Evolutionary conservation across 257 asterid genomes (phyloP).

Genomic region (Solanum paucissectum): DNA sequence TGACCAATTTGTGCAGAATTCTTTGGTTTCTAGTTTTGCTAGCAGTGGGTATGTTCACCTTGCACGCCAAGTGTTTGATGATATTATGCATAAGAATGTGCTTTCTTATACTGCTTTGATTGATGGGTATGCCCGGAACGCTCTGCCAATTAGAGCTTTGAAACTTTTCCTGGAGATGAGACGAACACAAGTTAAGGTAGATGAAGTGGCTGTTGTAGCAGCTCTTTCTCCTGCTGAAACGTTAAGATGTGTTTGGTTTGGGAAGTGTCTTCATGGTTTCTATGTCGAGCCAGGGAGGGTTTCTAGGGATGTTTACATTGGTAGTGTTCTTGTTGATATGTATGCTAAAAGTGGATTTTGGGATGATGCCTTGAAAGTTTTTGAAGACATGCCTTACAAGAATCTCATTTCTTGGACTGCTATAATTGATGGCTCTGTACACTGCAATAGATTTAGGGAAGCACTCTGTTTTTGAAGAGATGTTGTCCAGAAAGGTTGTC

Average conservation of each 20-base stretch:
- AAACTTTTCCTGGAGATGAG: constrained; percentile 39
- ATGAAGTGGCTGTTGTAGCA: constrained; percentile 38
- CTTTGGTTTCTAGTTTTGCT: constrained; percentile 20
- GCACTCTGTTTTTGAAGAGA: constrained; percentile 23
- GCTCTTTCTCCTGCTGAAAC: constrained; percentile 33
- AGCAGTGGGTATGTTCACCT: constrained; percentile 6
- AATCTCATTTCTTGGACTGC: constrained; percentile 42
- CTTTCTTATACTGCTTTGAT: constrained; percentile 42
- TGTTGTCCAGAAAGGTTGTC: constrained; percentile 19
- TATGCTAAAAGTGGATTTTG: constrained; percentile 32
- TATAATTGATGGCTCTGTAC: constrained; percentile 26
- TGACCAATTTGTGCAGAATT: constrained; percentile 33
- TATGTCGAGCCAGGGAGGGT: constrained; percentile 35
- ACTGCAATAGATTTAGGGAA: constrained; percentile 14
- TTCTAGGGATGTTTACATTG: constrained; percentile 24
- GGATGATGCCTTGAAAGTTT: constrained; percentile 28
- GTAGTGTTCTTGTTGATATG: constrained; percentile 44
- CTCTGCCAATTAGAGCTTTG: constrained; percentile 16
- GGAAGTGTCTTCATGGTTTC: constrained; percentile 44
- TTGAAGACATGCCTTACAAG: constrained; percentile 23
- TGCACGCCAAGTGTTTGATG: constrained; percentile 39
- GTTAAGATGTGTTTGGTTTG: constrained; percentile 26
- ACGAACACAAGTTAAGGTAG: constrained; percentile 11
- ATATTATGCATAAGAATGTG: constrained; percentile 23
- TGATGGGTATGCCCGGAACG: constrained; percentile 25